Base-by-base conservation (phyloP, 1,139 yeast genomes). In the Suhomyces terraborum region DNA sequence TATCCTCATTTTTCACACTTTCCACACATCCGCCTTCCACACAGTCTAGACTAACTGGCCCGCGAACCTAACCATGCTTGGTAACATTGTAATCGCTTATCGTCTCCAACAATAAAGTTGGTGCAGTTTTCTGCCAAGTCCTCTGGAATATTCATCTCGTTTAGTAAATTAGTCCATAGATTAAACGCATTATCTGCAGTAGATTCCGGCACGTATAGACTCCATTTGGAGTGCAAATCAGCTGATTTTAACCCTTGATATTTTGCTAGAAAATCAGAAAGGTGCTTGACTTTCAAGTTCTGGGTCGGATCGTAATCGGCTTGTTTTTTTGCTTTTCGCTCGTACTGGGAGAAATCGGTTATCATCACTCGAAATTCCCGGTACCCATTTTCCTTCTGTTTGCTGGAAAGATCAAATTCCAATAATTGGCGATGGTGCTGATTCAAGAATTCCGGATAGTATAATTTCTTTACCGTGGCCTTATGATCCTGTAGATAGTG, bases 61-160 rank as follows among this genome's bases (percentile, higher is more conserved):
- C 4, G 27, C 16, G 6, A 9, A 6, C 22, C 8, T n/a, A 30
- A 29, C 19, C 23, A 18, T 23, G 24, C 39, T 20, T 18, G 24
- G 30, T 45, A 45, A 33, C 46, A 37, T 20, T 44, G 38, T 7
- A 42, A 27, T 36, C 78, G 51, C 49, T 73, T 73, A 24, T 66
- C 69, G 42, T 69, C 75, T 2, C 77, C 77, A 14, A 73, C 64
- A 7, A 72, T 54, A 52, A 69, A 73, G 50, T 73, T 73, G 17
- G 56, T 51, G 23, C 62, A 59, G 44, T 62, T 51, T 30, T 67
- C 60, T 4, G 54, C 66, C 5, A 69, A 42, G 10, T 41, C 40
- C 4, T 38, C 40, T 3, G 68, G 62, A 4, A 69, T 34, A 3
- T 55, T 32, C 24, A 44, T 38, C 7, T 43, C 40, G 35, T 64